phyloP scores from a whole-genome alignment of 495 filamentous ascomycete genomes.

The Penicillium fimorum region DNA sequence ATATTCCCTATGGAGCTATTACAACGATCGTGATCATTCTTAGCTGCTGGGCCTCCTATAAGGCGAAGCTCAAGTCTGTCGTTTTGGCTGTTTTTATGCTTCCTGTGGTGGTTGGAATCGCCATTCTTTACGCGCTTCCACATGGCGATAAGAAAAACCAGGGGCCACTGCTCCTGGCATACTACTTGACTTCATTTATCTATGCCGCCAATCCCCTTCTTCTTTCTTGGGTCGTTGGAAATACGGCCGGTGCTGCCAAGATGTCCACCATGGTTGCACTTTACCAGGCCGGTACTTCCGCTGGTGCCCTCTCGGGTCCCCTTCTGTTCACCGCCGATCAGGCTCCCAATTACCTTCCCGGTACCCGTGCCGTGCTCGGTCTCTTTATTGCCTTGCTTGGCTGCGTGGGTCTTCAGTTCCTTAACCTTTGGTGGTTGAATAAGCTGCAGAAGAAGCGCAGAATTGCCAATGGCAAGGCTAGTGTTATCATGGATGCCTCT shows the following conservation, averaged over 20 bases:
- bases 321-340: neutral
- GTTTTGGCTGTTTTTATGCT: neutral
- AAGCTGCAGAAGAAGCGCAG: neutral
- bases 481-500: neutral
- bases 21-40: neutral
- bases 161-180: neutral
- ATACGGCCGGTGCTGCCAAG: neutral
- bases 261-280: neutral
- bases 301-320: neutral
- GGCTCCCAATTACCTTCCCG: neutral
- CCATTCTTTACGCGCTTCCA: neutral
- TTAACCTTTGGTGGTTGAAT: neutral
- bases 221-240: neutral
- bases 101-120: neutral
- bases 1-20: neutral
- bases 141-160: neutral
- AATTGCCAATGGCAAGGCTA: neutral
- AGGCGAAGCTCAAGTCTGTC: neutral
- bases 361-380: neutral
- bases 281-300: neutral
- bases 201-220: neutral
- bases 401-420: neutral
- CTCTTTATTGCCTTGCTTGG: neutral
- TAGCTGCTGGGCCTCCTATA: neutral
- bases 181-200: neutral